A percentile compares a stretch with the other conserved stretches of the same genome.
Conservation (phyloP, 2,329 filamentous ascomycete species). For the Plenodomus biglobosus region DNA sequence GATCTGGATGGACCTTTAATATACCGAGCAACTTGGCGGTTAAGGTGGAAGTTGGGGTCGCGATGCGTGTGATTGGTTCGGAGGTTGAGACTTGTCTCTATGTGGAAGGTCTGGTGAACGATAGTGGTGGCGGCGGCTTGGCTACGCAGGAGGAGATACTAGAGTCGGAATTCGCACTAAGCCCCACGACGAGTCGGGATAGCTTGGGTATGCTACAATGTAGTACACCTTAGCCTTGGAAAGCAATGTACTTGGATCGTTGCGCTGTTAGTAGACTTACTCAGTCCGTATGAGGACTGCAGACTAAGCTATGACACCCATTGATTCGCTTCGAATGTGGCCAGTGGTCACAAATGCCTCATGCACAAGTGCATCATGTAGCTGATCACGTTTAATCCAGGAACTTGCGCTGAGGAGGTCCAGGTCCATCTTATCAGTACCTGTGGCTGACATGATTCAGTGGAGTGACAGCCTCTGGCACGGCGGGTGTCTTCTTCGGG, state of each 20-base stretch:
- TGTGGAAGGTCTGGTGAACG: slow-evolving; percentile 21
- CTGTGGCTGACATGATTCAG: no score
- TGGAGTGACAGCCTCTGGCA: no score
- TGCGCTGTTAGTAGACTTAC: not conserved
- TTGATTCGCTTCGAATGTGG: no score
- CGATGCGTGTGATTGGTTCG: slow-evolving; percentile 19
- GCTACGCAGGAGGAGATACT: slow-evolving; percentile 1
- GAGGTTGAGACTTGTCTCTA: slow-evolving; percentile 6
- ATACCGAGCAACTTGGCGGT: slow-evolving; percentile 27
- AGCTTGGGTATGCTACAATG: not conserved
- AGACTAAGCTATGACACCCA: no score
- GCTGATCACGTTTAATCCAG: no score
- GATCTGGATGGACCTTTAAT: slow-evolving; percentile 33
- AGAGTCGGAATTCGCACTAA: not conserved
- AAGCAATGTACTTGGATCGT: not conserved
- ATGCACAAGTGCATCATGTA: no score
- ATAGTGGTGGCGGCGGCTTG: slow-evolving; percentile 10
- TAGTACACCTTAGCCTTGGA: not conserved
- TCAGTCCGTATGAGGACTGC: no score
- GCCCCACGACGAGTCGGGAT: not conserved
- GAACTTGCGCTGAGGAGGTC: no score
- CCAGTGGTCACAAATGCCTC: no score
- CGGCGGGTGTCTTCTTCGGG: no score
- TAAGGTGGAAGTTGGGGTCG: slow-evolving; percentile 4
- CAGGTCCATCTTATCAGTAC: no score